Conservation (phyloP, 2,329 filamentous ascomycete species). For the Epichloe coenophiala region DNA sequence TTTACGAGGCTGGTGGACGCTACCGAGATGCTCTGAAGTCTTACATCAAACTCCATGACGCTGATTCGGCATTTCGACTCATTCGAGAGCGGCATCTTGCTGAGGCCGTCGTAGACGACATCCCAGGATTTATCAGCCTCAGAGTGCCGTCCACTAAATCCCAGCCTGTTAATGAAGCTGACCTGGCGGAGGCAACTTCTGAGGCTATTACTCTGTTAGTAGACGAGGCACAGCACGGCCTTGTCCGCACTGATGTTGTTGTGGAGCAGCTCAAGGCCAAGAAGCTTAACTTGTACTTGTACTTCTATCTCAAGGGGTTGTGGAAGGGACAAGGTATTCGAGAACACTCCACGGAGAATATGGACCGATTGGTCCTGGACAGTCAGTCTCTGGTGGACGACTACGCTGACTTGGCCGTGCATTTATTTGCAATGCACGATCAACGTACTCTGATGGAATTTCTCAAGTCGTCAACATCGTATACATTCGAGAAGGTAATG, state of each 20-base stretch:
- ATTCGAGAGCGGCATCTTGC: conserved; percentile 85
- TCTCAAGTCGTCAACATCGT: conserved; percentile 69
- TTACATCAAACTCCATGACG: conserved; percentile 85
- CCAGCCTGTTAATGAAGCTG: conserved; percentile 48
- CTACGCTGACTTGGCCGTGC: conserved; percentile 76
- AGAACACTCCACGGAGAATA: conserved; percentile 38
- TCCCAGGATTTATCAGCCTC: conserved; percentile 75
- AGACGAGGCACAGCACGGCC: conserved; percentile 79
- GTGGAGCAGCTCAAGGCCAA: conserved; percentile 62
- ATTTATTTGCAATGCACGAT: conserved; percentile 76
- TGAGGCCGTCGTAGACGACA: conserved; percentile 78
- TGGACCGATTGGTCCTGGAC: conserved; percentile 43
- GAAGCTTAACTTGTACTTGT: conserved; percentile 62
- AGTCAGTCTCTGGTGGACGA: conserved; percentile 62
- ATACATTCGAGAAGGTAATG: conserved; percentile 63
- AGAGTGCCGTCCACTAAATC: conserved; percentile 64
- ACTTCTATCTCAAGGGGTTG: conserved; percentile 78
- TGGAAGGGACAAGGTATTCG: conserved; percentile 63
- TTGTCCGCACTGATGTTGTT: conserved; percentile 65
- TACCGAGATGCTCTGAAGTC: conserved; percentile 74
- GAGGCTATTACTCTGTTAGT: conserved; percentile 81
- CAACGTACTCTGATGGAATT: conserved; percentile 74
- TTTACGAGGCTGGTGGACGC: conserved; percentile 71
- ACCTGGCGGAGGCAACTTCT: conserved; percentile 66
- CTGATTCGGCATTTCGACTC: conserved; percentile 73